Percentiles rank a stretch among this genome's conserved stretches.
Evolutionary conservation across 805 yeast genomes (phyloP).

Genomic region (Saccharomycopsis malanga): DNA sequence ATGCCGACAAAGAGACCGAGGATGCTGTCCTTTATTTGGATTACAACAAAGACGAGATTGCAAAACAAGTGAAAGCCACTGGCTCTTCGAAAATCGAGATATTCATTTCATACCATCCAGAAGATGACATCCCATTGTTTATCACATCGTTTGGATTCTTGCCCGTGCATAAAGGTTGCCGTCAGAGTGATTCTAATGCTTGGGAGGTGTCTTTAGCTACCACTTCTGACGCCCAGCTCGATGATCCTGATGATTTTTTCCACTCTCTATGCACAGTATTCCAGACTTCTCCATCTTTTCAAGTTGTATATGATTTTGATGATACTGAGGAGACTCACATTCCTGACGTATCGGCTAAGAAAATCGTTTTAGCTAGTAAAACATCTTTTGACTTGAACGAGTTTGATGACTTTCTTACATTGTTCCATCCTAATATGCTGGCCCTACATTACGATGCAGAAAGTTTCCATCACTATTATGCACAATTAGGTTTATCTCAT

Average conservation of each 20-base stretch:
- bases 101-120: constrained; percentile 4
- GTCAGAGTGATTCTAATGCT: neutral
- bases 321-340: no score
- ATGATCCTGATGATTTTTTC: neutral
- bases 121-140: neutral
- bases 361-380: no score
- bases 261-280: no score
- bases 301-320: no score
- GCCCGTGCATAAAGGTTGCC: neutral
- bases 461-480: no score
- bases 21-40: neutral
- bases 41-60: neutral
- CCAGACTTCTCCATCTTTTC: no score
- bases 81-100: neutral
- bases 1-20: neutral
- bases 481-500: no score
- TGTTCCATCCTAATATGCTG: no score
- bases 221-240: neutral
- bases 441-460: no score
- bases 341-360: no score
- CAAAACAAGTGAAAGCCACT: neutral
- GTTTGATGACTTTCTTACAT: no score
- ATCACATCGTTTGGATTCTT: neutral
- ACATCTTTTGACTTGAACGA: no score
- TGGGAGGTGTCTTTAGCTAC: constrained; percentile 1